Conservation (phyloP, 345 rosid genomes). For the Cochlearia excelsa region DNA sequence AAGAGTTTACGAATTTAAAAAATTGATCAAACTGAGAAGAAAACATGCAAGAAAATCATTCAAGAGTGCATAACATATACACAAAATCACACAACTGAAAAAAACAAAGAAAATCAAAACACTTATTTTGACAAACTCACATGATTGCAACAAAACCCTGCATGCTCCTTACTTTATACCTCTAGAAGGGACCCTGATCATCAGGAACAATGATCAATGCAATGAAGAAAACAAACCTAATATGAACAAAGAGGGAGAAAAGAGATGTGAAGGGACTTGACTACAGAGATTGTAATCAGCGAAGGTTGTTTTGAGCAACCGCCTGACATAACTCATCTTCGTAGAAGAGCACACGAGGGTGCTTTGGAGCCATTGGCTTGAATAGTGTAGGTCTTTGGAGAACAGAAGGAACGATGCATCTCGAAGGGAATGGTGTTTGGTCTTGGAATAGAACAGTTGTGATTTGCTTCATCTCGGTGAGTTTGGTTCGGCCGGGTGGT, state of each 20-base stretch:
- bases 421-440: constrained; percentile 57
- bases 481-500: constrained; percentile 69
- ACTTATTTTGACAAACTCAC: background rate
- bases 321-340: constrained; percentile 97
- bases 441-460: constrained; percentile 93
- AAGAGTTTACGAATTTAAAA: too few relatives aligned
- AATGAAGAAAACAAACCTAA: constrained; percentile 38
- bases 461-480: constrained; percentile 74
- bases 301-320: constrained; percentile 87
- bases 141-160: constrained; percentile 55
- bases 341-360: constrained; percentile 67
- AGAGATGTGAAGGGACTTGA: background rate
- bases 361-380: constrained; percentile 44
- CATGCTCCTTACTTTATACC: constrained; percentile 44
- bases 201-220: constrained; percentile 36
- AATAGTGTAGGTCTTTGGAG: constrained; percentile 65
- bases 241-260: constrained; percentile 44
- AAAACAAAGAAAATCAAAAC: background rate
- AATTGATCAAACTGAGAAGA: too few relatives aligned
- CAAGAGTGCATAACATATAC: too few relatives aligned
- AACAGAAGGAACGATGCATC: constrained; percentile 79
- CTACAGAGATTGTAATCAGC: constrained; percentile 36
- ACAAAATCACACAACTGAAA: too few relatives aligned
- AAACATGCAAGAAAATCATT: too few relatives aligned
- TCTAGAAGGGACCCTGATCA: constrained; percentile 2